A percentile compares a stretch with the other conserved stretches of the same genome.
Conservation (phyloP, 1,139 yeast species). For the Spencermartinsiella ligniputridi region DNA sequence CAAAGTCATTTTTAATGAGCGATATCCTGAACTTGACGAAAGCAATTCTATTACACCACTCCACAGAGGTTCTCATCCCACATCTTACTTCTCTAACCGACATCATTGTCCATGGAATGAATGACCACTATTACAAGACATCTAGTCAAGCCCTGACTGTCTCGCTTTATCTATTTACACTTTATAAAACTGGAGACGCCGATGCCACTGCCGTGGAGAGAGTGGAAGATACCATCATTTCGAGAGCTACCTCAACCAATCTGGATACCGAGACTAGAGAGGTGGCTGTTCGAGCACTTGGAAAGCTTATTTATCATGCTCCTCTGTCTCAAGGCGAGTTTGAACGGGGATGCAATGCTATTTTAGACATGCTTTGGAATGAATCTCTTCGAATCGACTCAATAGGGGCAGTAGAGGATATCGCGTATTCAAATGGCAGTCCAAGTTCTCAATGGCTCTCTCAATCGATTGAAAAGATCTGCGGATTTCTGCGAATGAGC, state of each 20-base stretch:
- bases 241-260: slow-evolving; percentile 40
- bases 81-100: slow-evolving; percentile 32
- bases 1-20: slow-evolving; percentile 18
- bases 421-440: slow-evolving; percentile 13
- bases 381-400: slow-evolving; percentile 31
- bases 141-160: slow-evolving; percentile 49
- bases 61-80: slow-evolving; percentile 14
- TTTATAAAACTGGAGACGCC: neutral
- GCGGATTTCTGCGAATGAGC: slow-evolving; percentile 23
- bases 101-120: slow-evolving; percentile 43
- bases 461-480: slow-evolving; percentile 18
- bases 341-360: slow-evolving; percentile 18
- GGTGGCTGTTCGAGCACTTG: slow-evolving; percentile 40
- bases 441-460: slow-evolving; percentile 19
- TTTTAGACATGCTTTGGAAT: slow-evolving; percentile 26
- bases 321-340: slow-evolving; percentile 14
- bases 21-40: slow-evolving; percentile 24
- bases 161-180: slow-evolving; percentile 32
- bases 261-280: slow-evolving; percentile 51
- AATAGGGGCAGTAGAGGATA: slow-evolving; percentile 24
- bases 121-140: slow-evolving; percentile 47
- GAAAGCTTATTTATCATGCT: slow-evolving; percentile 29
- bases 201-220: neutral
- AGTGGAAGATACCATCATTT: slow-evolving; percentile 29
- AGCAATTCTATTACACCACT: slow-evolving; percentile 16